Base-by-base conservation (phyloP, 2,329 filamentous ascomycete species). In the Spiromastix sp. region DNA sequence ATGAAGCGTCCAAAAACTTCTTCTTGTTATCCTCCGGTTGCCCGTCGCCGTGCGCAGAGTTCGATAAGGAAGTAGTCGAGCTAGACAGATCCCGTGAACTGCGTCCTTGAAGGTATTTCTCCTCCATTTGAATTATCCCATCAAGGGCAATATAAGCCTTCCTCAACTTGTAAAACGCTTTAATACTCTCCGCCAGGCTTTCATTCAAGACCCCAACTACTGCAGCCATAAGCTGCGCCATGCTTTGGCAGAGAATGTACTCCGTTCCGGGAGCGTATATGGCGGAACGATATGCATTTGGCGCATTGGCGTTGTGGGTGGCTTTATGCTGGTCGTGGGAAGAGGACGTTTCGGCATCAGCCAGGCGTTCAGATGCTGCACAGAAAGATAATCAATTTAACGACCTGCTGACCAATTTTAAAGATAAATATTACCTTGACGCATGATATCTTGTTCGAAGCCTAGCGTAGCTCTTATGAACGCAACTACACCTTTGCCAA, bases 371-470 rank as follows among this genome's bases (percentile, higher is more conserved):
- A 10, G 77, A 75, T 15, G 91, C 85, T 72, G 42, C 28, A 33
- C 5, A 37, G 30, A 15, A 38, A 25, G 16, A n/a, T 10, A n/a
- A n/a, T 18, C 24, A 20, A 18, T 13, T 19, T 24, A 30, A 33
- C 5, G 6, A 32, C 15, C 17, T 30, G 30, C 27, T 18, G 17
- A 34, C 49, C 24, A 48, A 44, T 53, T 35, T 52, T 42, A 33
- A 26, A 33, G 25, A 27, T 18, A 22, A 29, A n/a, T 19, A 15
- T 40, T 36, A 73, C 71, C 71, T 64, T 93, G 78, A 38, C 76
- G 77, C 81, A 96, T 91, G 45, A 93, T 71, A 3, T 91, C 79
- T 57, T 93, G 87, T 60, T 96, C 91, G 49, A 94, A 91, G 2
- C 87, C 87, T 1, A 96, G 65, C 2, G 91, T 80, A 12, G 87